Base-by-base conservation (phyloP, 441 rosid genomes). In the Erodium trifolium region DNA sequence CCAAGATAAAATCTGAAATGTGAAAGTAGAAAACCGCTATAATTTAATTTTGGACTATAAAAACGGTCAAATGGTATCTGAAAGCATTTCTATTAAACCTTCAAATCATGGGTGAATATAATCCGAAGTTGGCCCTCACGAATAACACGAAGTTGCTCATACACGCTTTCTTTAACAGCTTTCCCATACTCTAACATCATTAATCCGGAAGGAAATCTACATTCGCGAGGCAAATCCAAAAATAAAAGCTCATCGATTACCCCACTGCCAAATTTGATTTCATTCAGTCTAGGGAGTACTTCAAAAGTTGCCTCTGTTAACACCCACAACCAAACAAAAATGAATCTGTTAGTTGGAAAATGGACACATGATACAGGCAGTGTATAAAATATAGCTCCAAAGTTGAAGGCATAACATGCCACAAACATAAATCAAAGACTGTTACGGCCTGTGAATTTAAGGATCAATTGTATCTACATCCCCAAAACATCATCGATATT, bases 91-190 rank as follows among this genome's bases (percentile, higher is more conserved):
- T 59, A 11, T 60, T 64, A 53, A 69, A 94, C 97, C 97, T 94
- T 92, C 59, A 23, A 23, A 23, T 23, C 27, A 23, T 23, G 27
- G 27, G 27, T 23, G 27, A 23, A 23, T 23, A 23, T 76, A 68
- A 94, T 85, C 60, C 99, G 93, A 67, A 94, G 97, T 82, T 86
- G 96, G 71, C 99, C 99, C 87, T 92, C 97, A 35, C 96, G 99
- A 70, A 94, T 90, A 72, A 94, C 97, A 72, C 97, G 98, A 79
- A 92, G 91, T 62, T 94, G 94, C 82, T 94, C 99, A 71, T 90
- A 90, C 23, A 92, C 96, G 79, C 92, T 94, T 84, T 92, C 99
- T 76, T 92, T 96, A 72, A 94, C 96, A 68, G 98, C 98, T 82
- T 92, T 95, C 49, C 78, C 88, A 78, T 90, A 95, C 72, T 90